Evolutionary conservation across 2,329 filamentous ascomycete species (phyloP).

Genomic region (Moelleriella libera): DNA sequence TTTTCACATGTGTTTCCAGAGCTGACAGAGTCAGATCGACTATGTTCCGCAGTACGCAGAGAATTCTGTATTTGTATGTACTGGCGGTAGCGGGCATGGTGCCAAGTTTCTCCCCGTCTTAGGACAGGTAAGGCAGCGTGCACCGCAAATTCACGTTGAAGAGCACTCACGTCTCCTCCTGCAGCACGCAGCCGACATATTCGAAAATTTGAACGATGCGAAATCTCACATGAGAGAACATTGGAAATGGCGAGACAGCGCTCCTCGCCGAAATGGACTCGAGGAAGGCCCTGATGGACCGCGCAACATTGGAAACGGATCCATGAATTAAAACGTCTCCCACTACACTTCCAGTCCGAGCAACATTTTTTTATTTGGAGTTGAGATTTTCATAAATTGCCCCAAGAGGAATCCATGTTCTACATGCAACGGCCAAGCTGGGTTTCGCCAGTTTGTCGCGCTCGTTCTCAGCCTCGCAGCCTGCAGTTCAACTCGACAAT

Average conservation of each 20-base stretch:
- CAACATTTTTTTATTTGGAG: no score
- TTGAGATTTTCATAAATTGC: no score
- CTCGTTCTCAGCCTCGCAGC: no score
- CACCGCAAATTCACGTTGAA: neutral
- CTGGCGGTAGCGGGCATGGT: slow-evolving; percentile 20
- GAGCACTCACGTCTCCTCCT: neutral
- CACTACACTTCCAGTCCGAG: no score
- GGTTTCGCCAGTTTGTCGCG: no score
- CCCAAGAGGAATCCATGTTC: no score
- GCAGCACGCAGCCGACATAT: slow-evolving; percentile 17
- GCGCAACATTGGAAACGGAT: slow-evolving; percentile 7
- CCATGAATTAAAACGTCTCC: neutral
- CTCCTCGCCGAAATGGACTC: slow-evolving; percentile 13
- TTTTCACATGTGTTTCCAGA: neutral
- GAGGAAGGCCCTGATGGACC: slow-evolving; percentile 14
- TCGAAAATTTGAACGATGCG: slow-evolving; percentile 12
- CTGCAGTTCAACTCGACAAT: no score
- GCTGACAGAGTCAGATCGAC: slow-evolving; percentile 12
- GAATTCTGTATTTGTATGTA: slow-evolving; percentile 17
- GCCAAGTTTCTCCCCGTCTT: slow-evolving; percentile 21
- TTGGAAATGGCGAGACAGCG: slow-evolving; percentile 16
- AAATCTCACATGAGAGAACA: slow-evolving; percentile 14
- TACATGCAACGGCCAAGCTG: no score
- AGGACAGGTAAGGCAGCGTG: slow-evolving; percentile 10
- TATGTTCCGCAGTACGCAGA: slow-evolving; percentile 15